These are phyloP conservation scores for Phialocephala subalpina DNA, from an alignment of 2,329 filamentous ascomycete genomes.

Conservation along the genomic window DNA sequence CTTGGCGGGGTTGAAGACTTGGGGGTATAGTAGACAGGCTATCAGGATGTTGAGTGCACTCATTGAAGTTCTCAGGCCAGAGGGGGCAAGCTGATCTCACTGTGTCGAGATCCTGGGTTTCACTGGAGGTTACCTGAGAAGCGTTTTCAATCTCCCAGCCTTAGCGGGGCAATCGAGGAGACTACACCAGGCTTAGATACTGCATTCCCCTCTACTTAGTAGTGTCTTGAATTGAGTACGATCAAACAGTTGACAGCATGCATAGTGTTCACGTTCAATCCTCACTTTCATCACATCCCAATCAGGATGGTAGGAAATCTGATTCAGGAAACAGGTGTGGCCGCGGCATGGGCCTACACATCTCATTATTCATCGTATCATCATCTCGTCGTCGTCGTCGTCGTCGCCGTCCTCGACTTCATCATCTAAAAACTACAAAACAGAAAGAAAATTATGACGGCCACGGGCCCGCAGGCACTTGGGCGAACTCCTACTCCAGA, in stretches of 20 bases:
- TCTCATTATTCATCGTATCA: not conserved
- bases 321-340: not conserved
- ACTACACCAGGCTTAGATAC: too few species aligned
- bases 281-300: not conserved
- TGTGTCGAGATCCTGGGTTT: too few species aligned
- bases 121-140: too few species aligned
- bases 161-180: too few species aligned
- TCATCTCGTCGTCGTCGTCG: too few species aligned
- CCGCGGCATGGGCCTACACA: not conserved
- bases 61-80: constrained; percentile 44
- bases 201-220: too few species aligned
- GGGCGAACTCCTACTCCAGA: constrained; percentile 1
- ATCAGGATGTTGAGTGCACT: constrained; percentile 19
- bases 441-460: not conserved
- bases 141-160: too few species aligned
- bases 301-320: not conserved
- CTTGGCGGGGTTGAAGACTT: constrained; percentile 40
- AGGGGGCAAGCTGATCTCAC: not conserved
- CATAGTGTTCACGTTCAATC: too few species aligned
- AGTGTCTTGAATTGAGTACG: too few species aligned
- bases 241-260: too few species aligned
- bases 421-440: not conserved
- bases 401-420: not conserved
- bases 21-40: constrained; percentile 29
- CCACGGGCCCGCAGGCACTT: constrained; percentile 3